Base-by-base conservation (phyloP, 139 green algal species). In the Closterium sp. region DNA sequence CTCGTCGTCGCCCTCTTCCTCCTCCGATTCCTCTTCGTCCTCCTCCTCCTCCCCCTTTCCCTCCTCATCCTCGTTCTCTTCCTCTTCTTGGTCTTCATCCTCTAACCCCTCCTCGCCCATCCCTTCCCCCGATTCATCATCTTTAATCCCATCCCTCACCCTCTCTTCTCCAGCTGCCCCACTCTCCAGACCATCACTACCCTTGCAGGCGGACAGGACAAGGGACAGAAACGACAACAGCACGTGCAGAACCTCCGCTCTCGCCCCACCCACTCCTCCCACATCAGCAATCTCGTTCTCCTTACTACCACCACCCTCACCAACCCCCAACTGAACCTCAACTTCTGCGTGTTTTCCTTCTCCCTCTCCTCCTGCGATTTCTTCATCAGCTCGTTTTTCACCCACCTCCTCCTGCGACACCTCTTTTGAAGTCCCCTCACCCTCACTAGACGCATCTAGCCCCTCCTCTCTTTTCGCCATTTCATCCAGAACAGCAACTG, bases 41-140 rank as follows among this genome's bases (percentile, higher is more conserved):
- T 89, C 88, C 70, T 93, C 34, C 79, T 31, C 91, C 89, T 94
- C 90, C 24, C 86, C 92, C 45, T 93, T 27, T 32, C 42, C 91
- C 89, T 94, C 90, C 24, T 93, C 92, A 21, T 94, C 50, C 90
- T 94, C 92, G 22, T 94, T 45, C 89, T 94, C 92, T 24, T 94
- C 92, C 30, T 89, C 92, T 86, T 89, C 91, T 29, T 89, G 89
- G 11, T 27, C 91, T 90, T 91, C 62, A 22, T 92, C 42, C 24
- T 91, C 34, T n/a, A 38, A 24, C 24, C 87, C 87, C n/a, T 79
- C 62, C 62, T 79, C 17, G 1, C 62, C 62, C 62, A 79, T 79
- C 62, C 62, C 17, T 13, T 79, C 62, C 17, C 62, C 62, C 62
- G 27, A 79, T 27, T 79, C 62, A 13, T 79, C 62, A 79, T 79